Evolutionary conservation across 2,329 filamentous ascomycete genomes (phyloP).

Genomic region (Exophiala aquamarina): DNA sequence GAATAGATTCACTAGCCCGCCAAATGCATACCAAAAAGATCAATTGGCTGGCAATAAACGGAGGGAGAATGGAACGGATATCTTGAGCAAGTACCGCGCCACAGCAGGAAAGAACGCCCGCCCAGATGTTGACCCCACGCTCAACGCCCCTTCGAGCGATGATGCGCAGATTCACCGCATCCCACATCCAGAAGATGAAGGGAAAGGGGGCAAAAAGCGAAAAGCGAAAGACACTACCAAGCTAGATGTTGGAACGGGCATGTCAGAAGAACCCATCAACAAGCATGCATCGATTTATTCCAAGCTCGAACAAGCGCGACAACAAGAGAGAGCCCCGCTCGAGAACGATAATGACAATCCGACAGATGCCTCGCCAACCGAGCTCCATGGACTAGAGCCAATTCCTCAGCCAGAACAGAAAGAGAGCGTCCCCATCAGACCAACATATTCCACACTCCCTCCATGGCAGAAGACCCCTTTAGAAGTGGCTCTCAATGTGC

Average conservation of each 20-base stretch:
- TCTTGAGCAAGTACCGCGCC: conserved; percentile 17
- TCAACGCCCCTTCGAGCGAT: conserved; percentile 9
- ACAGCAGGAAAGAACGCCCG: conserved; percentile 6
- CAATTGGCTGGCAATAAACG: background rate
- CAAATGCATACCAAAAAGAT: background rate
- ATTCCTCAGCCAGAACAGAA: conserved; percentile 69
- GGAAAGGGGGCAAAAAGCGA: conserved; percentile 22
- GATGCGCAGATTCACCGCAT: conserved; percentile 25
- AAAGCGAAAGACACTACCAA: conserved; percentile 21
- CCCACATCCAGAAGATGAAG: no score
- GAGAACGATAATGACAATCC: conserved; percentile 5
- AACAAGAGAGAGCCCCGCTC: conserved; percentile 8
- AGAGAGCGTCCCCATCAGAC: conserved; percentile 55
- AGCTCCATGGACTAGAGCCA: conserved; percentile 69
- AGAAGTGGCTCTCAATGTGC: conserved; percentile 40
- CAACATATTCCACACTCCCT: conserved; percentile 76
- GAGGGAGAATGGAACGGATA: conserved; percentile 15
- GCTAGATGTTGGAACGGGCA: conserved; percentile 43
- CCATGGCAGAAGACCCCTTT: conserved; percentile 73
- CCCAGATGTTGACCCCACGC: no score
- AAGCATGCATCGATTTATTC: conserved; percentile 31
- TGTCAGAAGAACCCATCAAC: conserved; percentile 7
- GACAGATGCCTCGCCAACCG: conserved; percentile 25
- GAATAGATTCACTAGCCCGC: no score
- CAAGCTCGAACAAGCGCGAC: conserved; percentile 30